phyloP scores from a whole-genome alignment of 2,329 filamentous ascomycete genomes.

The Apiospora arundinis region DNA sequence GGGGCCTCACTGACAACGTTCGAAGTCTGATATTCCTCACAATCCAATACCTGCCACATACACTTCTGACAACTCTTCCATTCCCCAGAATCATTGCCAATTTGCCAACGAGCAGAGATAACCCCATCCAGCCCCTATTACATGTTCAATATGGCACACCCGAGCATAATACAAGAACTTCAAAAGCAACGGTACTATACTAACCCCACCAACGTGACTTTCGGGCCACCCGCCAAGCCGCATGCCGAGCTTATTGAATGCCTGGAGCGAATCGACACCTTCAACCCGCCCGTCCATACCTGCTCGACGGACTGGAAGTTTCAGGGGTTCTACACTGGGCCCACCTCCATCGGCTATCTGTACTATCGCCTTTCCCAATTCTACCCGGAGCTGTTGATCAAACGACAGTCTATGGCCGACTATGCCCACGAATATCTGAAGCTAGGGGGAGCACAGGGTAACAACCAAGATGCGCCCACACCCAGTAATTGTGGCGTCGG shows the following conservation, averaged over 20 bases:
- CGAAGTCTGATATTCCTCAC: no score
- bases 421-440: slow-evolving; percentile 57
- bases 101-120: no score
- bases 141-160: no score
- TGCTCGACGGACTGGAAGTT: slow-evolving; percentile 40
- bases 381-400: slow-evolving; percentile 51
- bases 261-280: slow-evolving; percentile 31
- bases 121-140: background rate
- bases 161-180: background rate
- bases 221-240: slow-evolving; percentile 24
- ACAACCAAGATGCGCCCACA: slow-evolving; percentile 40
- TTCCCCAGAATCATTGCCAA: no score
- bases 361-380: slow-evolving; percentile 55
- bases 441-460: slow-evolving; percentile 40
- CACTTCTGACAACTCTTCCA: no score
- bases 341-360: slow-evolving; percentile 62
- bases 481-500: slow-evolving; percentile 54
- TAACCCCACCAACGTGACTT: slow-evolving; percentile 26
- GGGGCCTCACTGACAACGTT: no score
- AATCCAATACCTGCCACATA: no score
- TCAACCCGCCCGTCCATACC: slow-evolving; percentile 35
- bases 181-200: slow-evolving; percentile 29
- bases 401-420: slow-evolving; percentile 47
- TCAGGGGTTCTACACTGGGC: slow-evolving; percentile 59
- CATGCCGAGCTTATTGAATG: slow-evolving; percentile 33